Evolutionary conservation across 148 eudicot species (phyloP), one percentile per base, ranked within the genome.

Genomic region (Heliosperma pusillum): DNA sequence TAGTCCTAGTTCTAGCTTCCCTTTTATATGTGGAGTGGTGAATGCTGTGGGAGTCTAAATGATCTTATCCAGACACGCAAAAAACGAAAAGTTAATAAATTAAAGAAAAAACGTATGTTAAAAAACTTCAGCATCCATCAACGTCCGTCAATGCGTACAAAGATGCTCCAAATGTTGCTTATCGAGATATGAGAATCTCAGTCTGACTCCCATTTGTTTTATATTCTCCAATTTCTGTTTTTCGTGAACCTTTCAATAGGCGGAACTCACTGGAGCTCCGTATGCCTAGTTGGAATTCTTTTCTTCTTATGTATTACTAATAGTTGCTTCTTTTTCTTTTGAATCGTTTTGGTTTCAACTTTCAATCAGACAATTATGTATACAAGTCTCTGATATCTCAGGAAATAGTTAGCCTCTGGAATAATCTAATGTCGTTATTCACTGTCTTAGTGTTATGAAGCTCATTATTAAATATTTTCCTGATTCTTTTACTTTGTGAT

Each of bases 401-500:
- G 27, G 71, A 24, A 52, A 21, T 13, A 62, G 22, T 56, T 66
- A 4, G 58, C 29, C 29, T 66, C 21, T 5, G 24, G 36, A 33
- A 59, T 64, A 57, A 42, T 78, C 29, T 17, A 9, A 7, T 47
- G 57, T 55, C 11, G 11, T 63, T 71, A 5, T 16, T 36, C 20
- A 42, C 6, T 17, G 72, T 24, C 55, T 25, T 33, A 40, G 26
- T 50, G 44, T 30, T 1, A 59, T 68, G 40, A 62, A 47, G 52
- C 71, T 10, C 44, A 21, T 2, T 7, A 11, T 20, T 27, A 21
- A 20, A 21, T 12, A 68, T 52, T 42, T 29, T 75, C 29, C 21
- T 66, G 65, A 72, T 33, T 81, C 64, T 69, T 29, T 53, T 63
- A 50, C 47, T 81, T 30, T 60, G 16, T 71, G 67, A 60, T 71